Evolutionary conservation across 179 eudicot genomes (phyloP).

Genomic region (Amaranthus tricolor): DNA sequence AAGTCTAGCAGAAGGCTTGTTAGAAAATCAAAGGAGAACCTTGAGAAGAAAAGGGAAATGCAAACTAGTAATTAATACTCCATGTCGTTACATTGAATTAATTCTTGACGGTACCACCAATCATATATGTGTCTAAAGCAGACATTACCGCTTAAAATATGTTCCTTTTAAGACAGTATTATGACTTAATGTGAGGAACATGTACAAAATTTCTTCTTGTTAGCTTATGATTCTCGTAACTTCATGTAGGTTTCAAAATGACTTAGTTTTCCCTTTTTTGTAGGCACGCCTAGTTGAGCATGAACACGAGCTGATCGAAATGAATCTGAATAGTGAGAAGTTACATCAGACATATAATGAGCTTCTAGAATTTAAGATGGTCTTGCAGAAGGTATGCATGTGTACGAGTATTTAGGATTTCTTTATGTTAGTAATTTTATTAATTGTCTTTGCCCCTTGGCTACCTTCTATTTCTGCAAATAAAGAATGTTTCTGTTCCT

Average conservation of each 20-base stretch:
- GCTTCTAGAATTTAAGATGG: constrained; percentile 93
- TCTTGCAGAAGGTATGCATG: constrained; percentile 75
- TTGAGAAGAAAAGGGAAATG: background rate
- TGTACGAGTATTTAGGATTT: background rate
- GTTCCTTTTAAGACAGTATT: background rate
- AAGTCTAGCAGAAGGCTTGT: no score
- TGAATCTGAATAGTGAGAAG: constrained; percentile 86
- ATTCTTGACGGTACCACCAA: background rate
- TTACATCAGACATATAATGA: constrained; percentile 76
- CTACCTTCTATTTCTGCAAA: background rate
- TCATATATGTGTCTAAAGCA: background rate
- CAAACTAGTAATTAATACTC: background rate
- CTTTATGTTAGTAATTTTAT: constrained; percentile 2
- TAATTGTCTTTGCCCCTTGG: background rate
- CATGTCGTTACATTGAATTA: background rate
- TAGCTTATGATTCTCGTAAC: background rate
- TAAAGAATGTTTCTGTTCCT: background rate
- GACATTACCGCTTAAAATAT: no score
- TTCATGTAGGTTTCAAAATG: constrained; percentile 15
- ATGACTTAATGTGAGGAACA: background rate
- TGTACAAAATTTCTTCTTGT: no score
- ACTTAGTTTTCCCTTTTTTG: constrained; percentile 20
- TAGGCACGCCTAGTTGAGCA: constrained; percentile 80
- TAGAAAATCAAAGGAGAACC: no score
- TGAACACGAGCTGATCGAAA: constrained; percentile 89